Evolutionary conservation across 139 green algal genomes (phyloP).

Genomic region (Chlorella ohadii): DNA sequence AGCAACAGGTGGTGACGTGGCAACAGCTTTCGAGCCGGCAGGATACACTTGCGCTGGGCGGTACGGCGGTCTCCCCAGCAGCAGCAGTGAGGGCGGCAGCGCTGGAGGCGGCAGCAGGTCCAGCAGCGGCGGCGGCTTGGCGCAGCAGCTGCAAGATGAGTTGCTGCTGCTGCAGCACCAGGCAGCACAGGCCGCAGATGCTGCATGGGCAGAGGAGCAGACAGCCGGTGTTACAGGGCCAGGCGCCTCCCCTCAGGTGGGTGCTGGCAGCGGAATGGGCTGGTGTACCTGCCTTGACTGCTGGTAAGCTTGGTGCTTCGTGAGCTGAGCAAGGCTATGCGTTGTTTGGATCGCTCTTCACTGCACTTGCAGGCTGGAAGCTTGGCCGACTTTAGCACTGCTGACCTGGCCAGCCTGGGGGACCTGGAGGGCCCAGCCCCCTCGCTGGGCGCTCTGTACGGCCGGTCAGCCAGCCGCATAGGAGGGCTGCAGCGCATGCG

Average conservation of each 20-base stretch:
- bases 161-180: background rate
- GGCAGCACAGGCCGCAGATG: background rate
- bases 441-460: background rate
- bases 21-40: background rate
- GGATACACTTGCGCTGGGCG: background rate
- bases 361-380: no score
- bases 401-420: constrained; percentile 1
- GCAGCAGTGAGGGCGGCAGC: background rate
- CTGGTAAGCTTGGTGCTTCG: no score
- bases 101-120: background rate
- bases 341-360: no score
- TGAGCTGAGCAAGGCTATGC: no score
- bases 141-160: background rate
- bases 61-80: no score
- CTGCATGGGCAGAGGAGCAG: background rate
- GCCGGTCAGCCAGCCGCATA: background rate
- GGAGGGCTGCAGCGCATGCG: background rate
- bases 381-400: no score
- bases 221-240: background rate
- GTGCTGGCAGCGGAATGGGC: background rate
- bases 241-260: background rate
- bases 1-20: background rate
- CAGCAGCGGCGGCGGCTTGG: background rate
- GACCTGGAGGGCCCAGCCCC: background rate
- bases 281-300: no score